phyloP scores from a whole-genome alignment of 768 basidiomycete genomes.

The Postia placenta region DNA sequence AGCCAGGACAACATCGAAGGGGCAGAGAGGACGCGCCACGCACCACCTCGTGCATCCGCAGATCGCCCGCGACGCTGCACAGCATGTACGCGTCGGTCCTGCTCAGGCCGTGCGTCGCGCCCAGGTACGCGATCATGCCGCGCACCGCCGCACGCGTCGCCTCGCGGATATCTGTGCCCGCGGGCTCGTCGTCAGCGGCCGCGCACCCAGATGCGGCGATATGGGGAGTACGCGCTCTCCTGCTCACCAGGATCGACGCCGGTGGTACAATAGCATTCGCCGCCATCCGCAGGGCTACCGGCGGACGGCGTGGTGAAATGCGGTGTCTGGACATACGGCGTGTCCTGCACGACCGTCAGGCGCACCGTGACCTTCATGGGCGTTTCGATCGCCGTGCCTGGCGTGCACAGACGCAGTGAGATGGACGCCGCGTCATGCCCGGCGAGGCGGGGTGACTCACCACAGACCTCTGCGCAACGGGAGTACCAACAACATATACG shows the following conservation, averaged over 20 bases:
- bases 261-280: constrained; percentile 51
- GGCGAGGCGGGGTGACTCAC: constrained; percentile 27
- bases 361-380: constrained; percentile 51
- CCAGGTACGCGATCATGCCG: constrained; percentile 50
- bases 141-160: constrained; percentile 51
- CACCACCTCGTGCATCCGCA: constrained; percentile 60
- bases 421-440: background rate
- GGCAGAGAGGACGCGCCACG: constrained; percentile 6
- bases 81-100: constrained; percentile 54
- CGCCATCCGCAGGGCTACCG: constrained; percentile 17
- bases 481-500: background rate
- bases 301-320: constrained; percentile 46
- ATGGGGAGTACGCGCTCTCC: no score
- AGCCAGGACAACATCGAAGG: constrained; percentile 2
- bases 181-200: no score
- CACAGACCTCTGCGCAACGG: constrained; percentile 45
- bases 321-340: constrained; percentile 51
- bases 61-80: constrained; percentile 53
- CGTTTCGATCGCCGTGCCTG: constrained; percentile 61
- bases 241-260: constrained; percentile 41
- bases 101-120: constrained; percentile 34
- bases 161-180: constrained; percentile 39
- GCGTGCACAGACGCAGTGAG: background rate
- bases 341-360: constrained; percentile 51
- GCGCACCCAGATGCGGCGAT: no score